phyloP scores from a whole-genome alignment of 257 asterid genomes.

The Jacaranda mimosifolia region DNA sequence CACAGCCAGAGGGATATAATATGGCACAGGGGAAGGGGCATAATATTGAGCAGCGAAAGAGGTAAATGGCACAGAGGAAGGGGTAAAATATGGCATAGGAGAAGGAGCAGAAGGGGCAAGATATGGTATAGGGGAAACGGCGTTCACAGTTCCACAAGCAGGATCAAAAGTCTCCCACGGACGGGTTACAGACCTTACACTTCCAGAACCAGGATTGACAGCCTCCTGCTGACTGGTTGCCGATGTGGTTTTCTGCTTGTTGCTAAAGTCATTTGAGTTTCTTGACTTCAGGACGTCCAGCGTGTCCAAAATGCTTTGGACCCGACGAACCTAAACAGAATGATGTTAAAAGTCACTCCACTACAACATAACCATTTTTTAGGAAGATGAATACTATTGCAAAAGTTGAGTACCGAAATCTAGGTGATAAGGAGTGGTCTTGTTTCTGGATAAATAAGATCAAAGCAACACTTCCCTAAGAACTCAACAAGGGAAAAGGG shows the following conservation, averaged over 20 bases:
- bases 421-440: background rate
- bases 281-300: slow-evolving; percentile 44
- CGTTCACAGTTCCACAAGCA: background rate
- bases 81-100: slow-evolving; percentile 11
- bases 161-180: slow-evolving; percentile 22
- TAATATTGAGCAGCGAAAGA: background rate
- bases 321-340: slow-evolving; percentile 46
- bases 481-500: background rate
- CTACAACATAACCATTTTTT: background rate
- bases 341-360: background rate
- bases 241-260: background rate
- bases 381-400: background rate
- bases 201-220: background rate
- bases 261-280: slow-evolving; percentile 32
- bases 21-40: slow-evolving; percentile 6
- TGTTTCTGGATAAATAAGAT: background rate
- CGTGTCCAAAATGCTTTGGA: slow-evolving; percentile 46
- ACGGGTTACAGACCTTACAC: slow-evolving; percentile 10
- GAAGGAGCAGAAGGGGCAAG: background rate
- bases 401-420: background rate
- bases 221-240: background rate
- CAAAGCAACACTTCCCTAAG: background rate
- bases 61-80: background rate
- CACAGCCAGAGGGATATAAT: slow-evolving; percentile 20
- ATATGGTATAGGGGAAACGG: background rate